Percentiles rank a stretch among this genome's conserved stretches.
phyloP scores from a whole-genome alignment of 2,329 filamentous ascomycete genomes.

The Apiospora phragmitis region DNA sequence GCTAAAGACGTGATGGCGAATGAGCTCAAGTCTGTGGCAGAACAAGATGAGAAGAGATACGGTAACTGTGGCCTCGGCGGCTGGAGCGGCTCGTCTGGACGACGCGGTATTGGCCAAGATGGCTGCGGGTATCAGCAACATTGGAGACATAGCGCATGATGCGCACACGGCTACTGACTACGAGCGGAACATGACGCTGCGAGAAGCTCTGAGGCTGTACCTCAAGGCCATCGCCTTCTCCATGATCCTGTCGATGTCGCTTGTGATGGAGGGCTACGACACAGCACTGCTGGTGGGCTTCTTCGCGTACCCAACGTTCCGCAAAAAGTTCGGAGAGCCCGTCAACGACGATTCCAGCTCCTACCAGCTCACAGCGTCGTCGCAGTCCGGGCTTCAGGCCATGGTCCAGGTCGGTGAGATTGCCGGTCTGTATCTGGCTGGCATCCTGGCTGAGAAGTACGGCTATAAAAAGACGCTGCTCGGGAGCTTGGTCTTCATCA shows the following conservation, averaged over 20 bases:
- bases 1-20: not conserved
- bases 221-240: constrained; percentile 18
- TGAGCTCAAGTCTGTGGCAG: not conserved
- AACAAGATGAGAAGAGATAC: not conserved
- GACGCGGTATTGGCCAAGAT: not conserved
- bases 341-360: constrained; percentile 19
- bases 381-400: constrained; percentile 39
- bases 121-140: not conserved
- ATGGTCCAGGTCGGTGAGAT: constrained; percentile 36
- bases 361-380: constrained; percentile 40
- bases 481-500: constrained; percentile 31
- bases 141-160: not conserved
- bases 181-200: constrained; percentile 10
- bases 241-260: constrained; percentile 25
- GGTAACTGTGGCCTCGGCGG: not conserved
- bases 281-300: constrained; percentile 33
- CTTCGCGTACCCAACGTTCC: constrained; percentile 31
- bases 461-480: constrained; percentile 38
- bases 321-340: constrained; percentile 28
- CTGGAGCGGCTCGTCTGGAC: not conserved
- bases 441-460: constrained; percentile 36
- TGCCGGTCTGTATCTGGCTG: constrained; percentile 40
- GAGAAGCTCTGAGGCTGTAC: constrained; percentile 10
- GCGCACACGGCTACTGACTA: not conserved
- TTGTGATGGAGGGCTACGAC: constrained; percentile 28